These are phyloP conservation scores for Cladophialophora psammophila DNA, from an alignment of 2,329 filamentous ascomycete species.

Conservation along the genomic window DNA sequence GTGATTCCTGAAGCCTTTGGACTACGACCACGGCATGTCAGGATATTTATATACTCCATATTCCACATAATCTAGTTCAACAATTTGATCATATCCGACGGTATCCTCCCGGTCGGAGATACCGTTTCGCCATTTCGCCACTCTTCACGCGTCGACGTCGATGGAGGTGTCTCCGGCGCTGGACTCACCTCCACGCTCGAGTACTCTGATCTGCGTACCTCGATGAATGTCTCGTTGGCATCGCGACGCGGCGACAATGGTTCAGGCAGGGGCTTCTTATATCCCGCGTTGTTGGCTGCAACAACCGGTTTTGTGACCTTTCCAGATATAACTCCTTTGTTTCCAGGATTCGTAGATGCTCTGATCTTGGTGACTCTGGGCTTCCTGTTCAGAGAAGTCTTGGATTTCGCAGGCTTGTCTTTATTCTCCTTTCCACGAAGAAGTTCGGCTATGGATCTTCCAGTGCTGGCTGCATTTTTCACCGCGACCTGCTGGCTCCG, in stretches of 20 bases:
- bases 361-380: constrained; percentile 29
- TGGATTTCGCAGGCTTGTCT: constrained; percentile 27
- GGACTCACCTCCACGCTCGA: constrained; percentile 34
- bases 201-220: constrained; percentile 24
- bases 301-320: constrained; percentile 36
- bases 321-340: constrained; percentile 29
- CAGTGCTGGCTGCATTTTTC: constrained; percentile 40
- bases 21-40: background rate
- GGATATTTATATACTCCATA: background rate
- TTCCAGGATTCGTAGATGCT: constrained; percentile 20
- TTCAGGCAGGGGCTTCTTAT: constrained; percentile 31
- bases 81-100: constrained; percentile 37
- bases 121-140: constrained; percentile 35
- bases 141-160: constrained; percentile 22
- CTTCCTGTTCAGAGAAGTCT: constrained; percentile 34
- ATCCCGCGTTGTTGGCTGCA: constrained; percentile 8
- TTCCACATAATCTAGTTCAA: constrained; percentile 30
- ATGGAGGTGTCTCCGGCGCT: constrained; percentile 36
- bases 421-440: constrained; percentile 39
- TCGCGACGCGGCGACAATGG: constrained; percentile 36
- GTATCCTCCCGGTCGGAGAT: constrained; percentile 37
- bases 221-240: constrained; percentile 28
- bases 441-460: constrained; percentile 37
- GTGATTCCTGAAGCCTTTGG: background rate
- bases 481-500: constrained; percentile 39